Evolutionary conservation across 2,329 filamentous ascomycete genomes (phyloP).

Genomic region (Triangularia setosa): DNA sequence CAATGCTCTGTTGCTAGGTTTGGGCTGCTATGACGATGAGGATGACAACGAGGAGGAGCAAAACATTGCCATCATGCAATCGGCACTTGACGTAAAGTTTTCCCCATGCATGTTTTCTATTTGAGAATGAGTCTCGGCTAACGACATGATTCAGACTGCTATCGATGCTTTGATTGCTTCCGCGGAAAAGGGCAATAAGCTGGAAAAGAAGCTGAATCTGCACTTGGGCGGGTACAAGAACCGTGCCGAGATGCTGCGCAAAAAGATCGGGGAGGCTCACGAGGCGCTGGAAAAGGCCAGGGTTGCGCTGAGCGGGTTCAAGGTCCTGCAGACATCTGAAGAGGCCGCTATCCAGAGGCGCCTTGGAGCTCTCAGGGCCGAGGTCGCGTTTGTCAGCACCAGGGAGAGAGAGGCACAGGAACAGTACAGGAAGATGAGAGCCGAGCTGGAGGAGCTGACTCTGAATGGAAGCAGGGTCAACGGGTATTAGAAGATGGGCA

Average conservation of each 20-base stretch:
- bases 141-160: conserved; percentile 48
- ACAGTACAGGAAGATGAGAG: conserved; percentile 68
- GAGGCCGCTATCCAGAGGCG: conserved; percentile 69
- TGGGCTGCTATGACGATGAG: conserved; percentile 70
- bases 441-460: conserved; percentile 67
- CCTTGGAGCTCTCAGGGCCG: conserved; percentile 72
- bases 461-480: conserved; percentile 27
- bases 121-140: conserved; percentile 2
- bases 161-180: conserved; percentile 69
- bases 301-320: conserved; percentile 69
- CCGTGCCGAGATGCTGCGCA: conserved; percentile 72
- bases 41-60: conserved; percentile 74
- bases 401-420: conserved; percentile 91
- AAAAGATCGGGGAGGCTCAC: conserved; percentile 74
- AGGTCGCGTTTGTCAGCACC: conserved; percentile 74
- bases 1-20: conserved; percentile 65
- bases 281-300: conserved; percentile 70
- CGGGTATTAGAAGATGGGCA: not conserved
- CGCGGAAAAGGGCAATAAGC: conserved; percentile 77
- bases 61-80: conserved; percentile 57
- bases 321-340: conserved; percentile 73
- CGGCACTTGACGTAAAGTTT: conserved; percentile 67
- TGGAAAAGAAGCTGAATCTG: conserved; percentile 88
- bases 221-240: conserved; percentile 89
- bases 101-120: conserved; percentile 14